Evolutionary conservation across 1,284 basidiomycete species (phyloP), one percentile per base, ranked within the genome.

Genomic region (Exobasidium cylindrosporum): DNA sequence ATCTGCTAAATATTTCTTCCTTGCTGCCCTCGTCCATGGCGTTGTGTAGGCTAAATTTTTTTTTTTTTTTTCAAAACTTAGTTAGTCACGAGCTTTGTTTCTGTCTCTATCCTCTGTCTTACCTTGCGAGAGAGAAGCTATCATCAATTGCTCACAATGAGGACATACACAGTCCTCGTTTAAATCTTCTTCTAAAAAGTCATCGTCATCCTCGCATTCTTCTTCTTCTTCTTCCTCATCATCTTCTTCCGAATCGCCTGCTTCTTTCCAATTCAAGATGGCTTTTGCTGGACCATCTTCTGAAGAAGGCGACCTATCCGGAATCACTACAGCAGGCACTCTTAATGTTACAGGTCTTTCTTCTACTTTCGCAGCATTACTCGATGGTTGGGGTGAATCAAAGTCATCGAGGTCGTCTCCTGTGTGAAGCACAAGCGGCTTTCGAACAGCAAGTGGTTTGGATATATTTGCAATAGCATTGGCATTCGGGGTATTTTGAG

Each of bases 1-100:
- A 44, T 55, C 53, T 55, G 53, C 53, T n/a, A 55, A 28, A 35
- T 55, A 55, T 14, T 55, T 55, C 53, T 31, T 55, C 30, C 53
- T 2, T 44, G 53, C 53, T 23, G 53, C 29, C n/a, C 53, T 21
- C 3, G 53, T 55, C 53, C 53, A 55, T 31, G 21, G 21, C 11
- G 53, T 23, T 4, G 40, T 24, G 26, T 55, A 55, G 26, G n/a
- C 30, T 26, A 29, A 7, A 14, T 7, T 7, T 10, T 7, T 31
- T 10, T 10, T 10, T 10, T 50, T 7, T 26, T 14, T 7, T 31
- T 14, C 14, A 7, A 50, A 10, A 31, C 10, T 24, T 23, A 50
- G 29, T 50, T 7, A 31, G 10, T 7, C 29, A 7, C 14, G 7
- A 10, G 35, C 35, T 40, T 7, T 40, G 10, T 31, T 23, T 7